A percentile compares a stretch with the other conserved stretches of the same genome.
These are phyloP conservation scores for Prunus mume DNA, from an alignment of 306 rosid genomes.

Conservation along the genomic window DNA sequence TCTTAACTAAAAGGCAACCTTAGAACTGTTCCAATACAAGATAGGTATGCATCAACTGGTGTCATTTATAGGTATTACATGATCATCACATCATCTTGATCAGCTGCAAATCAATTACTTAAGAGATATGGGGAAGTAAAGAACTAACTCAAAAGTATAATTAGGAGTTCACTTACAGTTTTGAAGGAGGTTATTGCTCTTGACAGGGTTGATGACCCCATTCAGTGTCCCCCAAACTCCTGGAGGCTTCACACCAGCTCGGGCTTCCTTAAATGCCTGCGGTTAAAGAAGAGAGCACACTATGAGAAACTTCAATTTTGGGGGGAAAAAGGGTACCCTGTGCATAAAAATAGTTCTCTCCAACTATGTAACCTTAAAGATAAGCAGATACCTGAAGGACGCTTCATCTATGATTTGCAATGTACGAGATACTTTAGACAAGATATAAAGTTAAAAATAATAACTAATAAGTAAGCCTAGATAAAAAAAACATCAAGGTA, in stretches of 20 bases:
- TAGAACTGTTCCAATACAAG: background rate
- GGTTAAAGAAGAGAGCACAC: background rate
- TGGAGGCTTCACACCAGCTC: slow-evolving; percentile 55
- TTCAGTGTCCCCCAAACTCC: slow-evolving; percentile 83
- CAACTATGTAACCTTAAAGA: background rate
- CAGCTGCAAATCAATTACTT: background rate
- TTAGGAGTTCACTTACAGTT: slow-evolving; percentile 41
- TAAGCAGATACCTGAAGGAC: background rate
- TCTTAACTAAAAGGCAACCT: slow-evolving; percentile 12
- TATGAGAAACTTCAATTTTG: slow-evolving; percentile 6
- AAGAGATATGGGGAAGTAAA: slow-evolving; percentile 8
- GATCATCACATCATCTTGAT: background rate
- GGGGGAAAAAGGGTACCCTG: background rate
- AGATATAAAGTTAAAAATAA: background rate
- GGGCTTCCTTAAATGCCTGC: slow-evolving; percentile 67
- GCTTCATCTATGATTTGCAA: background rate
- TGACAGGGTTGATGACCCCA: slow-evolving; percentile 54
- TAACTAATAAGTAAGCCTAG: background rate
- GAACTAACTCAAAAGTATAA: slow-evolving; percentile 15
- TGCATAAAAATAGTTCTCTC: background rate
- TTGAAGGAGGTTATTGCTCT: slow-evolving; percentile 44
- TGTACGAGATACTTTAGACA: background rate
- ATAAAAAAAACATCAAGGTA: background rate
- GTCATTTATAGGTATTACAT: background rate
- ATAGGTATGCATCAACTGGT: background rate